Evolutionary conservation across 2,329 filamentous ascomycete species (phyloP), one percentile per base, ranked within the genome.

Genomic region (Venturia pyrina): DNA sequence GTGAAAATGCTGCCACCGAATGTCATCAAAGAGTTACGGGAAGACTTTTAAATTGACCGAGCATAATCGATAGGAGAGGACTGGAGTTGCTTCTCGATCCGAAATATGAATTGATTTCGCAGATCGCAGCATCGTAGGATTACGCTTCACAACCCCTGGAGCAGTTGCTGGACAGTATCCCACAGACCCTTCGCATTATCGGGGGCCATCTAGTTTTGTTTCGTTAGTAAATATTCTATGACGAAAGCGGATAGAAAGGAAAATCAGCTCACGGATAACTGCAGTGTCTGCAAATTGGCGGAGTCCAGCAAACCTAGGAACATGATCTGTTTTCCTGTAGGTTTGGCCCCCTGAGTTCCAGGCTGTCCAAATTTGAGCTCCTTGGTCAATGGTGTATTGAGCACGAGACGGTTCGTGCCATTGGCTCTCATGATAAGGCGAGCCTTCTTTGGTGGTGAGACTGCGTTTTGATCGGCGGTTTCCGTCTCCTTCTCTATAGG

Each of bases 371-470:
- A 59, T 37, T 19, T 59, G 53, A 34, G 53, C 53, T 59, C 32
- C 32, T 59, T 37, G 32, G 32, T 37, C 53, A 53, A 17, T 0
- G 87, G 86, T 0, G 89, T 91, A 77, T 98, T 98, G 63, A 98
- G 81, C 68, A 96, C 87, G 65, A 98, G 87, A 28, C 91, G 86
- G 72, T 93, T 87, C 0, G 91, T 95, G 67, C 92, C 91, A 72
- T 97, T 93, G 70, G 96, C 91, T 21, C 93, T 88, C 87, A 97
- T 92, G 68, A 98, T 84, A 69, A 98, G 84, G 53, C 93, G 89
- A 32, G 88, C 84, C 68, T 79, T 80, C 34, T 61, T 66, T 6
- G 28, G 24, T 46, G 76, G 75, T 64, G 74, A 83, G 24, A 8
- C n/a, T 8, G 59, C 61, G 65, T 66, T 85, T 70, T 17, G 73